Conservation (phyloP, 768 basidiomycete species). For the Amanita rubescens region DNA sequence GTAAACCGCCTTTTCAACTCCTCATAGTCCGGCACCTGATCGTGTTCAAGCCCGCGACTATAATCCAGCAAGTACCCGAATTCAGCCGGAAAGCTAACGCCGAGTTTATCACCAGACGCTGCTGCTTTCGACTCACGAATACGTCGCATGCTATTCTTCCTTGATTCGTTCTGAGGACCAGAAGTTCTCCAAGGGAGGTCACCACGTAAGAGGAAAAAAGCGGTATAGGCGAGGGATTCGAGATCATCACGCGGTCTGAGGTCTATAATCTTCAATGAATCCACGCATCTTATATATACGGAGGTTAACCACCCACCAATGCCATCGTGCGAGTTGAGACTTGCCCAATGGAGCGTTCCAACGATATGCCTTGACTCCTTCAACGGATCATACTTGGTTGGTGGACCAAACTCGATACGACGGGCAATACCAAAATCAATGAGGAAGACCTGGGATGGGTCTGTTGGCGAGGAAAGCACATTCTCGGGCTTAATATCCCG, state of each 20-base stretch:
- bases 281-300: neutral
- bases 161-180: neutral
- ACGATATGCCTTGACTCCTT: slow-evolving; percentile 16
- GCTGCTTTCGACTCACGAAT: slow-evolving; percentile 3
- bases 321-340: slow-evolving; percentile 25
- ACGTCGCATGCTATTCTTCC: neutral
- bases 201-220: slow-evolving; percentile 9
- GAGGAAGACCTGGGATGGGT: slow-evolving; percentile 19
- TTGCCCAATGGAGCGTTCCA: slow-evolving; percentile 25
- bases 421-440: slow-evolving; percentile 26
- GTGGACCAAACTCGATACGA: slow-evolving; percentile 11
- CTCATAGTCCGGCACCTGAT: slow-evolving; percentile 4
- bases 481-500: slow-evolving; percentile 31
- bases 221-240: slow-evolving; percentile 10
- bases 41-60: neutral
- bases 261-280: slow-evolving; percentile 8
- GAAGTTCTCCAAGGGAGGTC: slow-evolving; percentile 10
- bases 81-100: neutral
- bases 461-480: slow-evolving; percentile 19
- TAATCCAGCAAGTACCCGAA: slow-evolving; percentile 5
- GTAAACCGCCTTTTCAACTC: slow-evolving; percentile 3
- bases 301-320: slow-evolving; percentile 16
- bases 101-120: neutral
- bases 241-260: slow-evolving; percentile 12
- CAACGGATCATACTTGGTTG: slow-evolving; percentile 17